These are phyloP conservation scores for Fusarium falciforme DNA, from an alignment of 2,329 filamentous ascomycete species.

Conservation along the genomic window DNA sequence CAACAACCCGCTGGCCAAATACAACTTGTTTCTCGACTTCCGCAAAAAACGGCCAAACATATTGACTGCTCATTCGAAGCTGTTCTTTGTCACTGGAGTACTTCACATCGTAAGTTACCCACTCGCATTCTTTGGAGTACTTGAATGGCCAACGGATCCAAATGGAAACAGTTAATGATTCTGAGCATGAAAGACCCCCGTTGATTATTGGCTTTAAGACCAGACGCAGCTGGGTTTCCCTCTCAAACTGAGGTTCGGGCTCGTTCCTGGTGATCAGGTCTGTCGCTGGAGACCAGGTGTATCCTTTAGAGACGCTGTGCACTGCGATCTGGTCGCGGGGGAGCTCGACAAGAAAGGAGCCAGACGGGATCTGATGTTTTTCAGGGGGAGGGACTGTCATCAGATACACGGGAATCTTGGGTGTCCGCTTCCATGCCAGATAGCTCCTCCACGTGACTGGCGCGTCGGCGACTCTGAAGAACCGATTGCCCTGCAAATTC, in stretches of 20 bases:
- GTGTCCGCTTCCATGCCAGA: background rate
- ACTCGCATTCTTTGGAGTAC: too few relatives aligned
- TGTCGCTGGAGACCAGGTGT: background rate
- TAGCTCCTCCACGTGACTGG: background rate
- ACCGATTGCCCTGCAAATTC: background rate
- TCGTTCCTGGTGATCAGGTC: background rate
- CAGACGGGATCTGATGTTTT: background rate
- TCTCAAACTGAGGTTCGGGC: background rate
- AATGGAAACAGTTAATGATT: background rate
- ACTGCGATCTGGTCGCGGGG: background rate
- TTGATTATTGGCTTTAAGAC: background rate
- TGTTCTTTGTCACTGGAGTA: background rate
- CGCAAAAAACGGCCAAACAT: background rate
- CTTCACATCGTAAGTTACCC: background rate
- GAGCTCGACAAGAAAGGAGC: background rate
- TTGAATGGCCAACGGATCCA: background rate
- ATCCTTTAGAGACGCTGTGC: background rate
- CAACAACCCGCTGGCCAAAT: background rate
- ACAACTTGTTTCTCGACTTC: background rate
- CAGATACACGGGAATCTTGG: background rate
- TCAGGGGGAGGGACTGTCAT: background rate
- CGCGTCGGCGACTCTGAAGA: fast-evolving
- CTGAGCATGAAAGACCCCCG: too few relatives aligned
- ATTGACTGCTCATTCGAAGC: background rate
- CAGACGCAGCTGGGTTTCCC: background rate